phyloP scores from a whole-genome alignment of 2,329 filamentous ascomycete genomes.

The Pseudofabraea citricarpa region DNA sequence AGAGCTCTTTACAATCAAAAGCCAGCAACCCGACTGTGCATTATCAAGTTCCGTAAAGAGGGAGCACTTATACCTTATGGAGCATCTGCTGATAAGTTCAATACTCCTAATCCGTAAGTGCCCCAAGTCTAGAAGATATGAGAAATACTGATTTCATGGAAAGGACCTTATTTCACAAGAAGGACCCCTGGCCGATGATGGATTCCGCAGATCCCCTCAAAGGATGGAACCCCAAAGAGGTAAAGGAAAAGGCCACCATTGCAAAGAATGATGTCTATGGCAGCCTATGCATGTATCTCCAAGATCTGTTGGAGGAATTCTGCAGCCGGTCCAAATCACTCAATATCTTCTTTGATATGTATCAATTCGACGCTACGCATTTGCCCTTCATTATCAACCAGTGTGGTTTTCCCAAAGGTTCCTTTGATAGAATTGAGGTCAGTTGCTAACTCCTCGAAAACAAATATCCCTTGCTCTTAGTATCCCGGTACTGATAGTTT shows the following conservation, averaged over 20 bases:
- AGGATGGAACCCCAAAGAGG: slow-evolving; percentile 31
- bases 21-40: slow-evolving; percentile 23
- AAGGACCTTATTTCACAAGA: slow-evolving; percentile 31
- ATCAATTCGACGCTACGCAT: slow-evolving; percentile 14
- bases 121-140: not conserved
- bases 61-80: slow-evolving; percentile 38
- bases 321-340: slow-evolving; percentile 16
- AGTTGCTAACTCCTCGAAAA: no score
- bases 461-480: no score
- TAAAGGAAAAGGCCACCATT: slow-evolving; percentile 14
- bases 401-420: slow-evolving; percentile 4
- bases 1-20: slow-evolving; percentile 20
- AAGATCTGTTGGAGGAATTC: slow-evolving; percentile 25
- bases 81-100: slow-evolving; percentile 24
- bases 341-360: slow-evolving; percentile 23
- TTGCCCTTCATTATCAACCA: slow-evolving; percentile 16
- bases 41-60: slow-evolving; percentile 29
- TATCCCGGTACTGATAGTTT: not conserved
- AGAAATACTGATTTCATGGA: not conserved
- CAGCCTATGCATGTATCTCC: slow-evolving; percentile 30
- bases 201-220: slow-evolving; percentile 31
- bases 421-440: slow-evolving; percentile 36
- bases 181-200: slow-evolving; percentile 30
- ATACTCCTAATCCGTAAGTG: slow-evolving; percentile 36
- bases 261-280: slow-evolving; percentile 34